Evolutionary conservation across 768 basidiomycete species (phyloP), one percentile per base, ranked within the genome.

Genomic region (Lactarius hengduanensis): DNA sequence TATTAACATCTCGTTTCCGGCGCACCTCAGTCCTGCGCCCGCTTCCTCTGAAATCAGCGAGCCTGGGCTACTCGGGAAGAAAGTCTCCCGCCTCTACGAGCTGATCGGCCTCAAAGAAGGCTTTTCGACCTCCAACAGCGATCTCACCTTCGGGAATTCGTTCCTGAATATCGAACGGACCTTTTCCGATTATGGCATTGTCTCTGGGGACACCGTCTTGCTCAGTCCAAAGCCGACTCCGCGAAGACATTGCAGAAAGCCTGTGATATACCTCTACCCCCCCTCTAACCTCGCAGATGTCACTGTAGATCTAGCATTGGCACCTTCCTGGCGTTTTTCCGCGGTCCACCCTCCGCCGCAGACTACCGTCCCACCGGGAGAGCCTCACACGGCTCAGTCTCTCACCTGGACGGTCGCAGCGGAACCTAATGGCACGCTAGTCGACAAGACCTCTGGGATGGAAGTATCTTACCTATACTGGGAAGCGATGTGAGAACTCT

Each of bases 401-500:
- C 40, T 67, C 15, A 63, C 41, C 15, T 67, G 66, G 66, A 11
- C 53, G 0, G 43, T 67, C 32, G 38, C 58, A 11, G 66, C 66
- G 16, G 43, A 63, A 26, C 62, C 62, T 3, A 28, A 63, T 28
- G 66, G 66, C 58, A 63, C 43, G 3, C 66, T 67, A 5, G 34
- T 63, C 9, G 58, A 63, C 15, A 63, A 60, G 62, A 32, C 62
- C 3, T 55, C 58, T 11, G 58, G 58, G 20, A 45, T 26, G 16
- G 66, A 63, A 60, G 58, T 67, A 28, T 50, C 66, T 6, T 63
- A 67, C n/a, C 41, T 67, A 11, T 67, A 22, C n/a, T 67, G 62
- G 66, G 66, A 67, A 26, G 66, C 66, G 15, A 59, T 8, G 66
- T 67, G 57, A 28, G 61, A 15, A 11, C 36, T 65, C 47, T 22